Evolutionary conservation across 106 monocot species (phyloP), one percentile per base, ranked within the genome.

Genomic region (Phalaenopsis aphrodite): DNA sequence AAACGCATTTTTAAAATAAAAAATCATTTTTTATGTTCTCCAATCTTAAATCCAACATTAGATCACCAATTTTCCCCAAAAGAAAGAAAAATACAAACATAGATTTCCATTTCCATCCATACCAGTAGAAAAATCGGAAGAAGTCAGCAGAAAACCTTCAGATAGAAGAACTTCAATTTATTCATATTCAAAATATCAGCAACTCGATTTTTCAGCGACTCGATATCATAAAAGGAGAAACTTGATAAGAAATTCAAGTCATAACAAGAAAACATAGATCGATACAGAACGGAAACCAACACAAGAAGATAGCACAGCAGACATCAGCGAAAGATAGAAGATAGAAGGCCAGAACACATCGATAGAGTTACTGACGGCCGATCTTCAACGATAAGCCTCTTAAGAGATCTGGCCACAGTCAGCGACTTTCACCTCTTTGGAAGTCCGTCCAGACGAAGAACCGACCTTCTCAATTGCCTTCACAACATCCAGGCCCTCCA

Each of bases 331-430:
- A 69, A 69, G 69, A 14, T 69, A 39, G 11, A 11, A 12, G 11
- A 11, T 3, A 14, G 38, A 24, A 24, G 5, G 6, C 38, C 0
- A 69, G 11, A 39, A 14, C 15, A 12, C 39, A 10, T 37, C 11
- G 68, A 69, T 69, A 69, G 39, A 4, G 16, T 69, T 69, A 69
- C 14, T 69, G 0, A 69, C 16, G 48, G 21, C 12, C 1, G 15
- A 69, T 69, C 36, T 69, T 39, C 38, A 39, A 5, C 12, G 69
- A 69, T 8, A 16, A 37, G 39, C 38, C 38, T 38, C 39, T 66
- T 83, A 80, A 79, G 75, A 79, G 67, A 92, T 85, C 87, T 87
- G 85, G 75, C 91, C 91, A 68, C 91, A 92, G 71, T 92, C 89
- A 19, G 84, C 79, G 83, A 89, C 41, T 68, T 55, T 55, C 49